Base-by-base conservation (phyloP, 257 asterid species). In the Eustoma russellianum region DNA sequence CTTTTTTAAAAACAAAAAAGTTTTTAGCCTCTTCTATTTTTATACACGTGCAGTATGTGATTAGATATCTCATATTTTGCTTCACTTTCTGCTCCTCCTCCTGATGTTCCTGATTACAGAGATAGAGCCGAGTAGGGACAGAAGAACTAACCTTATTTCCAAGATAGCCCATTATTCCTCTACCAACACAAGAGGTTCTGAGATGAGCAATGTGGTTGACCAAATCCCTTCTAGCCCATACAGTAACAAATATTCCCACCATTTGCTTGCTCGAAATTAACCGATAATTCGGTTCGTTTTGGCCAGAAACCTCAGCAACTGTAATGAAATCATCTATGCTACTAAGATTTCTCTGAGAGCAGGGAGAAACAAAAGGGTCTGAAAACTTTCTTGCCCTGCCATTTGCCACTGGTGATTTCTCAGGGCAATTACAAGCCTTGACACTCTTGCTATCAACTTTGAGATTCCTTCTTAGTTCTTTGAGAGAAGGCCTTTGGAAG, bases 141-240 rank as follows among this genome's bases (percentile, higher is more conserved):
- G 6, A 17, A 13, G 7, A 53, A 67, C 54, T 5, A 41, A 87
- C 97, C 98, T 91, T 91, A 61, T 91, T 91, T 33, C 98, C 96
- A 34, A 91, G 81, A 69, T 52, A 82, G 9, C 98, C 98, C 98
- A 91, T 84, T 73, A 91, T 87, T 67, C 98, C 98, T 73, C 92
- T 82, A 48, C 96, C 98, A 40, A 91, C 74, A 72, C 76, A 78
- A 41, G 87, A 77, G 47, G 86, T 54, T 60, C 92, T 80, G 0
- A 91, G 70, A 63, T 91, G 96, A 3, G 77, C 92, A 56, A 87
- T 80, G 48, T 87, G 79, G 11, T 70, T 79, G 5, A 79, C 80
- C 7, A 91, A 59, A 33, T 84, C 95, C 17, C 73, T 63, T 14
- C 92, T 64, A 11, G 84, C 92, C 96, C 98, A 91, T 1, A 91